These are phyloP conservation scores for Neurospora sp. DNA, from an alignment of 495 filamentous ascomycete genomes.

Conservation along the genomic window DNA sequence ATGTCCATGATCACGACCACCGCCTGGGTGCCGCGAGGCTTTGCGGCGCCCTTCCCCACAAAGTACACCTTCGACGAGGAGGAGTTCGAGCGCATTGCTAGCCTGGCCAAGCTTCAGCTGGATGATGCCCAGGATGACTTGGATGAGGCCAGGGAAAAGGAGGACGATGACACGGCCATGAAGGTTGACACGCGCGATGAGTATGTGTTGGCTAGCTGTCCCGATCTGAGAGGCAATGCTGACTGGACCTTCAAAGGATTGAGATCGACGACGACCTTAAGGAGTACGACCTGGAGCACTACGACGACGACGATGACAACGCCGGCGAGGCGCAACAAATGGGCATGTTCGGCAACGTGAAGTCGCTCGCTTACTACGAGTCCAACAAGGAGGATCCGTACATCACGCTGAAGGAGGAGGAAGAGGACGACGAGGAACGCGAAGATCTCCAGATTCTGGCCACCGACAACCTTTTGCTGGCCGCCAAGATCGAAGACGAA, in stretches of 20 bases:
- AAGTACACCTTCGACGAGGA: constrained; percentile 89
- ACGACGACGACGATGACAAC: constrained; percentile 69
- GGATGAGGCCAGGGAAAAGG: constrained; percentile 48
- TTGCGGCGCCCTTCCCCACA: constrained; percentile 80
- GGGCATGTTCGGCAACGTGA: constrained; percentile 92
- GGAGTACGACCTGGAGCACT: constrained; percentile 92
- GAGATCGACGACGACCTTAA: constrained; percentile 69
- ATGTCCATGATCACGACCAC: constrained; percentile 86
- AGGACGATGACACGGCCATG: constrained; percentile 2
- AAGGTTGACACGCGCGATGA: constrained; percentile 14
- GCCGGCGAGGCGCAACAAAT: constrained; percentile 53
- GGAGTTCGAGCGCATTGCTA: constrained; percentile 83
- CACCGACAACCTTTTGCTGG: constrained; percentile 84
- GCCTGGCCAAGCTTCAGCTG: constrained; percentile 79
- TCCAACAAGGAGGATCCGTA: constrained; percentile 92
- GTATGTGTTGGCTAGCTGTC: constrained; percentile 1
- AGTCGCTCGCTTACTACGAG: constrained; percentile 84
- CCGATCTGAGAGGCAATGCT: constrained; percentile 2
- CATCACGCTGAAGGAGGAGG: constrained; percentile 67
- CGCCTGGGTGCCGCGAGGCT: constrained; percentile 87
- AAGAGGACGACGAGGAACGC: constrained; percentile 70
- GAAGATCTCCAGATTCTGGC: constrained; percentile 90
- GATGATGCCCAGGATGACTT: constrained; percentile 87
- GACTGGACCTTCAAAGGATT: constrained; percentile 20
- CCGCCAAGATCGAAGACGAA: constrained; percentile 92